Evolutionary conservation across 495 filamentous ascomycete genomes (phyloP).

Genomic region (Xylaria cubensis): DNA sequence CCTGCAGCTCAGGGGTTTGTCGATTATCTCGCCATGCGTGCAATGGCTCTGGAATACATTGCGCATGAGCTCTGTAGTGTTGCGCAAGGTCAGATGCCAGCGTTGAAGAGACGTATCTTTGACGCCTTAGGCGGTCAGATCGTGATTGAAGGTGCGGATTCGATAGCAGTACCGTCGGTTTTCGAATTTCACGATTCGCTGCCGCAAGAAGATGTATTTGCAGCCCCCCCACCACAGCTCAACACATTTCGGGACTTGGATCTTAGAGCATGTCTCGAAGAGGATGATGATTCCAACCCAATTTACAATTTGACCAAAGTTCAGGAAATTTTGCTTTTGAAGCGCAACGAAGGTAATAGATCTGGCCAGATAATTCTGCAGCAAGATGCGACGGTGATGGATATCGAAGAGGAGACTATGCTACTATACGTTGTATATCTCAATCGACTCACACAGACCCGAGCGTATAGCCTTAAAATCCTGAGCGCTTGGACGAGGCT

Average conservation of each 20-base stretch:
- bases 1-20: slow-evolving; percentile 68
- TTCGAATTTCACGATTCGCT: slow-evolving; percentile 96
- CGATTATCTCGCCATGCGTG: slow-evolving; percentile 76
- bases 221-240: slow-evolving; percentile 55
- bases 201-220: slow-evolving; percentile 66
- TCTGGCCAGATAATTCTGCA: slow-evolving; percentile 57
- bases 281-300: slow-evolving; percentile 53
- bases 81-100: slow-evolving; percentile 69
- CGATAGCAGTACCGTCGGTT: slow-evolving; percentile 70
- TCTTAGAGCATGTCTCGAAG: slow-evolving; percentile 63
- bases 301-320: slow-evolving; percentile 67
- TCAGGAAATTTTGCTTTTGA: slow-evolving; percentile 67
- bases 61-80: slow-evolving; percentile 83
- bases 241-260: slow-evolving; percentile 66
- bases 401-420: slow-evolving; percentile 62
- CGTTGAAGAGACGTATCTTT: slow-evolving; percentile 77
- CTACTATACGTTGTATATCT: slow-evolving; percentile 63
- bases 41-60: slow-evolving; percentile 80
- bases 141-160: slow-evolving; percentile 63
- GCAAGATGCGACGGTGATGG: slow-evolving; percentile 62
- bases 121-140: slow-evolving; percentile 81
- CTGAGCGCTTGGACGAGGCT: slow-evolving; percentile 84
- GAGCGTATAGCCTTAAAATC: slow-evolving; percentile 64
- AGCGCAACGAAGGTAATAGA: slow-evolving; percentile 60
- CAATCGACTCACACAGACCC: slow-evolving; percentile 70